Evolutionary conservation across 179 eudicot species (phyloP).

Genomic region (Silene noctiflora): DNA sequence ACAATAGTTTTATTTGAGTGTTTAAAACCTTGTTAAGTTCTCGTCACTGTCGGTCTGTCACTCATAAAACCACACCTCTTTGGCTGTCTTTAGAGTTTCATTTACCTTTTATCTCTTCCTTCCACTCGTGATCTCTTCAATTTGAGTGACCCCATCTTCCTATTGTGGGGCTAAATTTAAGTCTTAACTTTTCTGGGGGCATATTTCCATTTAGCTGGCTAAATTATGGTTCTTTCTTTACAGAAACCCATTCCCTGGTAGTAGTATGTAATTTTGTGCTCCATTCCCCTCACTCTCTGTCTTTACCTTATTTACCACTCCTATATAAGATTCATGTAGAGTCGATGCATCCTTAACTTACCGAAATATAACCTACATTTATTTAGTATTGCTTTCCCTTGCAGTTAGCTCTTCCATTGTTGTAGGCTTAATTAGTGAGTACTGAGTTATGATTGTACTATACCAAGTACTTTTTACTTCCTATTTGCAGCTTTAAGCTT

Average conservation of each 20-base stretch:
- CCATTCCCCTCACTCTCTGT: not conserved
- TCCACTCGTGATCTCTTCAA: conserved; percentile 32
- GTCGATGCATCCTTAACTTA: conserved; percentile 1
- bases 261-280: conserved; percentile 19
- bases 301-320: conserved; percentile 15
- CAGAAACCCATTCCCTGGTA: conserved; percentile 15
- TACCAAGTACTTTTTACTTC: not conserved
- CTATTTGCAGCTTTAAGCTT: conserved; percentile 21
- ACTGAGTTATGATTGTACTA: not conserved
- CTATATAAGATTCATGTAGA: conserved; percentile 15
- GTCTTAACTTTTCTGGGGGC: too few species aligned
- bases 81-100: conserved; percentile 27
- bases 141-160: conserved; percentile 5
- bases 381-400: conserved; percentile 7
- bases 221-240: conserved; percentile 15
- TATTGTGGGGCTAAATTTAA: conserved; percentile 29
- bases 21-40: too few species aligned
- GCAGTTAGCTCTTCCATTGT: conserved; percentile 15
- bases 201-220: too few species aligned
- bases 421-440: conserved; percentile 17
- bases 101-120: conserved; percentile 27
- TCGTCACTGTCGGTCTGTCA: conserved; percentile 19
- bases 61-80: conserved; percentile 25
- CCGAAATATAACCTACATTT: conserved; percentile 17
- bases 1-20: too few species aligned